phyloP scores from a whole-genome alignment of 352 stramenopile species.

The Phytophthora kernoviae region DNA sequence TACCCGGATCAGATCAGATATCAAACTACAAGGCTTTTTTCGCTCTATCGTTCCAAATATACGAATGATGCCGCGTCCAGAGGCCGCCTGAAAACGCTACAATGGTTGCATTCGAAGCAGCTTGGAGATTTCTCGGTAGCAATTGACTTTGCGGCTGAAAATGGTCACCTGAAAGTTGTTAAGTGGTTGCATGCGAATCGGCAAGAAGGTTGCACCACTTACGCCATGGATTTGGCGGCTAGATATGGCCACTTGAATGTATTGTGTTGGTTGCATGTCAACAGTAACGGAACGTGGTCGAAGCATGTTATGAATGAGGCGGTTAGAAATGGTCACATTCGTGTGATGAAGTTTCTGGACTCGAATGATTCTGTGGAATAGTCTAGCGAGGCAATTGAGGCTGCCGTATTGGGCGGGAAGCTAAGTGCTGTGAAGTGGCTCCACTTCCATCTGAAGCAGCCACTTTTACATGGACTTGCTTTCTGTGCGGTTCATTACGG shows the following conservation, averaged over 20 bases:
- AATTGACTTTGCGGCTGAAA: too few species aligned
- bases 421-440: too few species aligned
- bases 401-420: constrained; percentile 1
- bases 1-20: not conserved
- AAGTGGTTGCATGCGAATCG: too few species aligned
- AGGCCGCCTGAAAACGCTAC: not conserved
- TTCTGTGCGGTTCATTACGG: constrained; percentile 1
- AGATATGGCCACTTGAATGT: not conserved
- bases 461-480: not conserved
- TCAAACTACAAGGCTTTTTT: not conserved
- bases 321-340: constrained; percentile 6
- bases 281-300: constrained; percentile 1
- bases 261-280: constrained; percentile 1
- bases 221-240: not conserved
- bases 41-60: not conserved
- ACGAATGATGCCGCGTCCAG: not conserved
- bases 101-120: too few species aligned
- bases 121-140: too few species aligned
- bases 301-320: constrained; percentile 16
- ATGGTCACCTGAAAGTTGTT: too few species aligned
- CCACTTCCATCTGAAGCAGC: too few species aligned
- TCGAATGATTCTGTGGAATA: constrained; percentile 7
- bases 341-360: constrained; percentile 12
- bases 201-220: too few species aligned
- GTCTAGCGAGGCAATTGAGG: not conserved